Evolutionary conservation across 805 yeast genomes (phyloP), one percentile per base, ranked within the genome.

Genomic region (Kluyveromyces wickerhamii): DNA sequence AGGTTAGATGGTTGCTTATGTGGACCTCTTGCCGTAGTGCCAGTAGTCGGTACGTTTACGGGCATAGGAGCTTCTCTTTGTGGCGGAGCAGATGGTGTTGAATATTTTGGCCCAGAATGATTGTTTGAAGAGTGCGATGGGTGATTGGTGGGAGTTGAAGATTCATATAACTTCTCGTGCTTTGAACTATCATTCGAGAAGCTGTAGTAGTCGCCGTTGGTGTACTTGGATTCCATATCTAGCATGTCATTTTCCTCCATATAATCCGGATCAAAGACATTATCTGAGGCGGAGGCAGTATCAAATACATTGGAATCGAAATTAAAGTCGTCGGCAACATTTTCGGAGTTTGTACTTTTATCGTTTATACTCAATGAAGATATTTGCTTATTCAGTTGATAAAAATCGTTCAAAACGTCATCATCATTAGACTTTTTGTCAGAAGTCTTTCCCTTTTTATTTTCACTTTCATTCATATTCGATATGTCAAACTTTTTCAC

Each of bases 261-360:
- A 36, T 44, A 56, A 36, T 50, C 56, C 10, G 59, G 54, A 33
- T 52, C 56, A 36, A 52, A 52, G 4, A 55, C 54, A 36, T 57
- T 50, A 4, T 27, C 47, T 7, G 32, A 39, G 16, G 52, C 50
- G 19, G 51, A 41, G 17, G 45, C 17, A 18, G 21, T 29, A 6
- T 49, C 28, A 6, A 12, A 12, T 19, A 26, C 28, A 7, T 18
- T 32, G 13, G 21, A 36, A 13, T 29, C 39, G 24, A 41, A 37
- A 17, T 40, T 20, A 24, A 37, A 39, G 13, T 36, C 56, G 19
- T 48, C 50, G 5, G 14, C 16, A 10, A 6, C 24, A 3, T 14
- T 21, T 8, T 17, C 25, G 4, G 21, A 10, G 5, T 6, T 19
- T 5, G 9, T 11, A 7, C 16, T 19, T 7, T 29, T 18, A 26